Percentiles rank a stretch among this genome's conserved stretches.
Evolutionary conservation across 164 flowering plant species (phyloP).

Genomic region (Annona squamosa): DNA sequence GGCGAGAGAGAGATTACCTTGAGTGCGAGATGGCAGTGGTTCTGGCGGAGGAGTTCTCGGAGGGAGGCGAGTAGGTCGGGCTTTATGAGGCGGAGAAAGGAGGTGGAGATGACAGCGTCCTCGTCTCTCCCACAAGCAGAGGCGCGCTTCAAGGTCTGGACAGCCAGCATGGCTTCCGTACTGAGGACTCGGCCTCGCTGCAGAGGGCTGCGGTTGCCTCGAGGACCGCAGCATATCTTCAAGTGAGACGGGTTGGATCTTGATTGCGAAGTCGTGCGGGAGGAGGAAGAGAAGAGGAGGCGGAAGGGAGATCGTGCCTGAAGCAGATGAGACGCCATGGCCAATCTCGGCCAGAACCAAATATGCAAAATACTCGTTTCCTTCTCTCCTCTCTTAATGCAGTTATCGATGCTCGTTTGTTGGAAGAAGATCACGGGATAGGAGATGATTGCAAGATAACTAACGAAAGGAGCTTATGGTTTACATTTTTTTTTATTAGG

Average conservation of each 20-base stretch:
- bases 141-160: constrained; percentile 76
- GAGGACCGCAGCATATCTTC: constrained; percentile 45
- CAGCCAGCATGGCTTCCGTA: constrained; percentile 81
- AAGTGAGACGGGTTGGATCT: not conserved
- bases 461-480: too few relatives aligned
- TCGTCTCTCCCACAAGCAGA: constrained; percentile 9
- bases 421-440: too few relatives aligned
- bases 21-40: constrained; percentile 53
- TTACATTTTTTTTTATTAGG: too few relatives aligned
- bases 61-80: constrained; percentile 71
- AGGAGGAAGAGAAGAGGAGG: not conserved
- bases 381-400: too few relatives aligned
- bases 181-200: constrained; percentile 60
- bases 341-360: not conserved
- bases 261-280: constrained; percentile 5
- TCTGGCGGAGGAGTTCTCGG: constrained; percentile 78
- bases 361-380: too few relatives aligned
- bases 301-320: not conserved
- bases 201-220: constrained; percentile 69
- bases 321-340: not conserved
- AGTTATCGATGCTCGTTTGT: too few relatives aligned
- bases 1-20: constrained; percentile 12
- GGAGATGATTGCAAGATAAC: too few relatives aligned
- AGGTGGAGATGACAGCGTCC: constrained; percentile 20
- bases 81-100: constrained; percentile 64